phyloP scores from a whole-genome alignment of 2,329 filamentous ascomycete species.

The Rhinocladiella mackenziei region DNA sequence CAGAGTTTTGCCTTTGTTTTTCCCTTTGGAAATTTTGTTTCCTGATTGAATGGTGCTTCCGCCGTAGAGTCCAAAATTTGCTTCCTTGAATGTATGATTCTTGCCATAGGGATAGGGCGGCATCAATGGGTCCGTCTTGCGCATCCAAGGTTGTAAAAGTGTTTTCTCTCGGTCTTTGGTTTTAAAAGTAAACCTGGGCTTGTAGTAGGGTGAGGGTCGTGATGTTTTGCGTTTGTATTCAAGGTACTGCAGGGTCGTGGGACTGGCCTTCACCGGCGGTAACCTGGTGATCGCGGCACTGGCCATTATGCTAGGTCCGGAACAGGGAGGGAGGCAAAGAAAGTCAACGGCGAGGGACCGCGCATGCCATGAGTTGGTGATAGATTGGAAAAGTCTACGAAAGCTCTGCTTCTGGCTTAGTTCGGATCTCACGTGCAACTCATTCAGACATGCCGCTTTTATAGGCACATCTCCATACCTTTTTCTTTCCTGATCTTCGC shows the following conservation, averaged over 20 bases:
- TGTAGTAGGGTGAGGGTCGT: slow-evolving; percentile 20
- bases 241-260: slow-evolving; percentile 27
- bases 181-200: slow-evolving; percentile 23
- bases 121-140: slow-evolving; percentile 31
- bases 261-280: slow-evolving; percentile 22
- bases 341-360: not conserved
- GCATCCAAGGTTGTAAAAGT: slow-evolving; percentile 14
- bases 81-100: slow-evolving; percentile 43
- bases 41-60: slow-evolving; percentile 45
- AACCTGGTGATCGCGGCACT: slow-evolving; percentile 20
- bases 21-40: slow-evolving; percentile 49
- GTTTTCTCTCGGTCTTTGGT: slow-evolving; percentile 25
- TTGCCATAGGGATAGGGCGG: slow-evolving; percentile 48
- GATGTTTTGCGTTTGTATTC: slow-evolving; percentile 15
- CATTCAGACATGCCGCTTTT: no score
- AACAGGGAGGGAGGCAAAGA: not conserved
- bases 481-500: no score
- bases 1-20: slow-evolving; percentile 48
- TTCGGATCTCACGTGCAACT: no score
- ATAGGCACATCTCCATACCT: no score
- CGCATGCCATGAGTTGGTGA: no score
- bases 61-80: slow-evolving; percentile 47
- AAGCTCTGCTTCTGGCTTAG: no score
- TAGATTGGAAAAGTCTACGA: no score
- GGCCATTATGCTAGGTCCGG: not conserved